These are phyloP conservation scores for Jaminaea rosea DNA, from an alignment of 1,284 basidiomycete genomes.

Conservation along the genomic window DNA sequence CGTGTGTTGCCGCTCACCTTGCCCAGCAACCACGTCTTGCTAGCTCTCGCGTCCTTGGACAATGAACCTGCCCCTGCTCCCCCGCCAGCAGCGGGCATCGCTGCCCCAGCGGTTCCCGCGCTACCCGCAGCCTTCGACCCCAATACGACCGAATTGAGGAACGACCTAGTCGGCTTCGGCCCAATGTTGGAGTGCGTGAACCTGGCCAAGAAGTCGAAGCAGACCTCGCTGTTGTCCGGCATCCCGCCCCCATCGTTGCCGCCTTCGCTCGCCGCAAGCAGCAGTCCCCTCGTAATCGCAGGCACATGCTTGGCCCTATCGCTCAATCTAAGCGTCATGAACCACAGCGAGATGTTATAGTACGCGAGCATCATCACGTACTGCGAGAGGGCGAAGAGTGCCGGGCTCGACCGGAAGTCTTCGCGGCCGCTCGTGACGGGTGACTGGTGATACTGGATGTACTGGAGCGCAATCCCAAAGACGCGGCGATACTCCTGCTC, in stretches of 20 bases:
- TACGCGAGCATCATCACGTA: conserved; percentile 90
- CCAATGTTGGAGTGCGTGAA: conserved; percentile 92
- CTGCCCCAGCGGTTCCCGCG: neutral
- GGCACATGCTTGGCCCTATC: conserved; percentile 74
- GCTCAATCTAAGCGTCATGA: conserved; percentile 74
- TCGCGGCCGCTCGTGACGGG: conserved; percentile 13
- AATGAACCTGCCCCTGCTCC: neutral
- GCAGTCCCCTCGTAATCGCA: conserved; percentile 77
- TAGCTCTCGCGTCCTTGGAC: conserved; percentile 1
- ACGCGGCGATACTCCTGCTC: conserved; percentile 86
- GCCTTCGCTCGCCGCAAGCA: too few species aligned
- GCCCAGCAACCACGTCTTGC: conserved; percentile 78
- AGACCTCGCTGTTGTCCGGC: conserved; percentile 88
- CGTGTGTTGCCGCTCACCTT: too few species aligned
- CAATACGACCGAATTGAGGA: conserved; percentile 61
- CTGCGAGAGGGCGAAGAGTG: conserved; percentile 77
- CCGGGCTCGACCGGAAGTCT: conserved; percentile 35
- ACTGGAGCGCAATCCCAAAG: conserved; percentile 88
- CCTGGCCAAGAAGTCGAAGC: conserved; percentile 92
- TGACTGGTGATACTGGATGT: conserved; percentile 62
- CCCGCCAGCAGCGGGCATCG: neutral
- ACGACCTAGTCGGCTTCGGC: conserved; percentile 72
- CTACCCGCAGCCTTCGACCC: conserved; percentile 9
- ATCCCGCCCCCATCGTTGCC: conserved; percentile 69
- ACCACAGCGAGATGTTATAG: conserved; percentile 90